These are phyloP conservation scores for Erodium trifolium DNA, from an alignment of 441 rosid species.

Conservation along the genomic window DNA sequence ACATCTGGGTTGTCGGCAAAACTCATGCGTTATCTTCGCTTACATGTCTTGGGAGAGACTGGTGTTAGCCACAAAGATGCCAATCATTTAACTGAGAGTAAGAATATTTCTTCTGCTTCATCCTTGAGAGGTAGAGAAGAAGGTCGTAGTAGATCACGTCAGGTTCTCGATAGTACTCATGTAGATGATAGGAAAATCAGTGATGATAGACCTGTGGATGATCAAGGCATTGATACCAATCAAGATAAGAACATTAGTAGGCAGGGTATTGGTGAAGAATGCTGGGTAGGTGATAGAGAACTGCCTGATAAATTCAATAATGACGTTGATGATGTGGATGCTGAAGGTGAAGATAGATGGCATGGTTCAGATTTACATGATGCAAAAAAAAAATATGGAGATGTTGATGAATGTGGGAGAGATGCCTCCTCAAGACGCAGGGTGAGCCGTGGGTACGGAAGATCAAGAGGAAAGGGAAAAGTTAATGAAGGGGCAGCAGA, in stretches of 20 bases:
- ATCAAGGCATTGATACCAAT: conserved; percentile 33
- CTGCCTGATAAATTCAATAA: conserved; percentile 38
- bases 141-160: conserved; percentile 62
- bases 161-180: conserved; percentile 48
- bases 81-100: conserved; percentile 41
- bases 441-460: conserved; percentile 47
- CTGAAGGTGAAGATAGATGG: conserved; percentile 47
- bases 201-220: conserved; percentile 37
- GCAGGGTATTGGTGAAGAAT: conserved; percentile 28
- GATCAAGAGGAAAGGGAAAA: conserved; percentile 70
- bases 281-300: conserved; percentile 31
- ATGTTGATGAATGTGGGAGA: conserved; percentile 56
- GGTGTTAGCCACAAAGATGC: conserved; percentile 59
- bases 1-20: conserved; percentile 83
- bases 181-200: conserved; percentile 30
- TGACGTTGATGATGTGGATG: conserved; percentile 32
- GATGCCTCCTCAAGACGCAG: conserved; percentile 69
- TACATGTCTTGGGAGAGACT: conserved; percentile 77
- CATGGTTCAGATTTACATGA: conserved; percentile 38
- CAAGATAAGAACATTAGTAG: conserved; percentile 28
- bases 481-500: conserved; percentile 50
- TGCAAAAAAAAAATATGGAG: conserved; percentile 49
- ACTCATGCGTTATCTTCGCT: conserved; percentile 93
- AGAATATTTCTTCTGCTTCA: conserved; percentile 35
- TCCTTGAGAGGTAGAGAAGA: conserved; percentile 70